phyloP scores from a whole-genome alignment of 371 early-diverging fungal genomes.

The Thermomucor indicae-seudaticae region DNA sequence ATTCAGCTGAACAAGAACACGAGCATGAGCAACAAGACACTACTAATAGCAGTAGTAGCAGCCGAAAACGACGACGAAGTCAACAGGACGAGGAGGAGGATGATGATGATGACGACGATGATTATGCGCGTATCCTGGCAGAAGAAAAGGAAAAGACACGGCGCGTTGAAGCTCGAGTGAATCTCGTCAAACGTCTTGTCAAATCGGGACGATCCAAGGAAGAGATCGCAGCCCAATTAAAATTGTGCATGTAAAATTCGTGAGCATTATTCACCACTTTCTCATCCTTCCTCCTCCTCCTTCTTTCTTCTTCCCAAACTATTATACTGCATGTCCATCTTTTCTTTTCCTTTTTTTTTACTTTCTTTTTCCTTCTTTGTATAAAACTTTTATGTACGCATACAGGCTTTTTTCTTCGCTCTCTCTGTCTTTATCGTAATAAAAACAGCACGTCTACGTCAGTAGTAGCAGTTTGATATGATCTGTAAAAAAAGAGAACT shows the following conservation, averaged over 20 bases:
- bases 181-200: constrained; percentile 10
- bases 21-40: neutral
- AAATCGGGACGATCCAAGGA: constrained; percentile 10
- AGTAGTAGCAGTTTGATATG: no score
- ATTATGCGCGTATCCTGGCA: neutral
- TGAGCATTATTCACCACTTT: neutral
- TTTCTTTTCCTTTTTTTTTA: neutral
- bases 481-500: no score
- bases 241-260: neutral
- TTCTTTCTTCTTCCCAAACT: neutral
- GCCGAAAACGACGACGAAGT: constrained; percentile 1
- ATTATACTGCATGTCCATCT: neutral
- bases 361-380: neutral
- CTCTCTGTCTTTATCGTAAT: no score
- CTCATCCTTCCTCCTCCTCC: neutral
- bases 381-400: no score
- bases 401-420: no score
- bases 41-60: neutral
- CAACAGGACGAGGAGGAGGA: constrained; percentile 1
- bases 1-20: neutral
- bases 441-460: no score
- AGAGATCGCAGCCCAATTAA: constrained; percentile 8
- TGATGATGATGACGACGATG: neutral
- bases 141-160: constrained; percentile 13
- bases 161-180: constrained; percentile 6